Percentiles rank a stretch among this genome's conserved stretches.
Conservation (phyloP, 306 rosid species). For the Acacia melanoxylon region DNA sequence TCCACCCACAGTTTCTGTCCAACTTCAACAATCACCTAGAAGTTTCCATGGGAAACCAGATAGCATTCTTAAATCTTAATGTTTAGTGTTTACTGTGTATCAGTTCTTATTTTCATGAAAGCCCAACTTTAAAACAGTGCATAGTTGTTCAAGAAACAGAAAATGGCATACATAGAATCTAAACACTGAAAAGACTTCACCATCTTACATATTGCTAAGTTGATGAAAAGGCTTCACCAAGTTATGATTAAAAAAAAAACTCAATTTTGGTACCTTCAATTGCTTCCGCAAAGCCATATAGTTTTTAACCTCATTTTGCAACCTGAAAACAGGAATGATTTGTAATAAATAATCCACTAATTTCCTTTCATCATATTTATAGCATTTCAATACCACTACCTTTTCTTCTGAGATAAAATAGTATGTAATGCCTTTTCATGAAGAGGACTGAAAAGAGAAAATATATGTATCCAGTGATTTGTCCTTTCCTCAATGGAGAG, state of each 20-base stretch:
- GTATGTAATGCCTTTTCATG: conserved; percentile 65
- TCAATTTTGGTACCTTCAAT: conserved; percentile 59
- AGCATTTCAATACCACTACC: conserved; percentile 49
- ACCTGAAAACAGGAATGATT: conserved; percentile 56
- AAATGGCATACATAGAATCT: background rate
- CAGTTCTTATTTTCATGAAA: background rate
- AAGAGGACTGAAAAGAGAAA: conserved; percentile 66
- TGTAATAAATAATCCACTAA: conserved; percentile 23
- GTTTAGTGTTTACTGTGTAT: background rate
- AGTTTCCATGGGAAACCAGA: background rate
- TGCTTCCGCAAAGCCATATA: conserved; percentile 61
- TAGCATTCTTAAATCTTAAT: background rate
- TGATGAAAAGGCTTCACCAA: background rate
- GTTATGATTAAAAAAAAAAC: conserved; percentile 18
- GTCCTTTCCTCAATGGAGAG: conserved; percentile 76
- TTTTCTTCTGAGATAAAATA: conserved; percentile 77
- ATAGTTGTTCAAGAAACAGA: conserved; percentile 6
- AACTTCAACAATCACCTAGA: background rate
- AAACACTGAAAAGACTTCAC: background rate
- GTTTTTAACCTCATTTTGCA: conserved; percentile 70
- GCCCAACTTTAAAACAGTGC: background rate
- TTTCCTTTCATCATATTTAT: conserved; percentile 14
- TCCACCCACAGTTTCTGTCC: background rate
- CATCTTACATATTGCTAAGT: background rate
- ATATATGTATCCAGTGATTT: conserved; percentile 83